Conservation (phyloP, 169 alveolate genomes). For the Plasmodium malariae region DNA sequence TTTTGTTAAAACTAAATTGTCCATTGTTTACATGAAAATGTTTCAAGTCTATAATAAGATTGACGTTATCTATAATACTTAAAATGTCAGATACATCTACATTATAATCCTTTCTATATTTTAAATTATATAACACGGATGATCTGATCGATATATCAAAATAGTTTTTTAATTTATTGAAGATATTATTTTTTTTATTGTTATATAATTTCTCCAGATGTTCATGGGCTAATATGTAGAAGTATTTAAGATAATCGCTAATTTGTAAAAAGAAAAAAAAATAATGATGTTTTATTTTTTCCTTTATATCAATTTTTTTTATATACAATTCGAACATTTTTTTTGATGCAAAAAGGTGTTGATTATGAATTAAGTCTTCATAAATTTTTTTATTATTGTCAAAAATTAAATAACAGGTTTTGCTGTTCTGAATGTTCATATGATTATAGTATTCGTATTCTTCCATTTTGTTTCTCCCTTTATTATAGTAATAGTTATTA, state of each 20-base stretch:
- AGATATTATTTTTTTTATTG: conserved; percentile 35
- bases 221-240: conserved; percentile 64
- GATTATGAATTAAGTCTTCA: conserved; percentile 69
- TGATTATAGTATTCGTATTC: neutral
- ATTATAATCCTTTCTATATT: conserved; percentile 54
- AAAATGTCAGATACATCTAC: conserved; percentile 53
- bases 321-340: conserved; percentile 72
- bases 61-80: conserved; percentile 56
- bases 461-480: neutral
- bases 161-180: conserved; percentile 55
- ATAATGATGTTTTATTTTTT: conserved; percentile 70
- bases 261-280: conserved; percentile 71
- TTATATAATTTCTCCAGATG: conserved; percentile 55
- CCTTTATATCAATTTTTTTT: conserved; percentile 62
- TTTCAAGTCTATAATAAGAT: conserved; percentile 44
- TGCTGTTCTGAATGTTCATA: conserved; percentile 3
- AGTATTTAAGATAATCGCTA: conserved; percentile 74
- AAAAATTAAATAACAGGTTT: conserved; percentile 32
- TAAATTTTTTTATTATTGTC: conserved; percentile 44
- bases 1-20: neutral
- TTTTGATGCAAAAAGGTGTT: conserved; percentile 75
- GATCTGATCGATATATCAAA: conserved; percentile 70
- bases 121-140: conserved; percentile 49
- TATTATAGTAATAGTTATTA: no score
- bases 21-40: conserved; percentile 7